These are phyloP conservation scores for Geosmithia putterillii DNA, from an alignment of 2,329 filamentous ascomycete genomes.

Conservation along the genomic window DNA sequence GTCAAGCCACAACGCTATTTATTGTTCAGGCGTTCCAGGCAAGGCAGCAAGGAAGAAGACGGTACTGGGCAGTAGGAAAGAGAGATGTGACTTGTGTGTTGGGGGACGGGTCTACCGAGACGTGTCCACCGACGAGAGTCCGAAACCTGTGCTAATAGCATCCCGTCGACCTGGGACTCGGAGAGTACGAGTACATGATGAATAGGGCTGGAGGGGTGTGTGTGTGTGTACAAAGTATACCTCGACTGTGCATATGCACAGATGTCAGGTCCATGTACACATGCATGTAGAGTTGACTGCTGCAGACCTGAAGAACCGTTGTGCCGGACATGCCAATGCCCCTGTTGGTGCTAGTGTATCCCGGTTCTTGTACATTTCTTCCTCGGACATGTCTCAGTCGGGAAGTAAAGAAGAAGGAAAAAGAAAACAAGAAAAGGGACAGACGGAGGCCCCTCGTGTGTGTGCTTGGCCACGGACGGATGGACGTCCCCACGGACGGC, in stretches of 20 bases:
- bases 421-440: background rate
- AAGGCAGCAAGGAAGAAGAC: background rate
- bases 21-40: background rate
- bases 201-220: background rate
- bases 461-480: background rate
- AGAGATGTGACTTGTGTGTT: background rate
- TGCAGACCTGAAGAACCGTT: conserved; percentile 1
- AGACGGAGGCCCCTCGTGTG: background rate
- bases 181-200: no score
- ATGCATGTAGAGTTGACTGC: background rate
- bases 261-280: no score
- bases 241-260: no score
- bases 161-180: background rate
- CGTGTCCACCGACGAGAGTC: background rate
- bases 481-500: no score
- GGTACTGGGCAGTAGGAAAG: no score
- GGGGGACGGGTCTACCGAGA: background rate
- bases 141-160: background rate
- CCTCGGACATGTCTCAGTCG: background rate
- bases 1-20: background rate
- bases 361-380: background rate
- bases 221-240: background rate
- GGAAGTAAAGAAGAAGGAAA: background rate
- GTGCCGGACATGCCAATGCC: background rate
- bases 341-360: background rate